These are phyloP conservation scores for Boletus tylopilopsis DNA, from an alignment of 768 basidiomycete genomes.

Conservation along the genomic window DNA sequence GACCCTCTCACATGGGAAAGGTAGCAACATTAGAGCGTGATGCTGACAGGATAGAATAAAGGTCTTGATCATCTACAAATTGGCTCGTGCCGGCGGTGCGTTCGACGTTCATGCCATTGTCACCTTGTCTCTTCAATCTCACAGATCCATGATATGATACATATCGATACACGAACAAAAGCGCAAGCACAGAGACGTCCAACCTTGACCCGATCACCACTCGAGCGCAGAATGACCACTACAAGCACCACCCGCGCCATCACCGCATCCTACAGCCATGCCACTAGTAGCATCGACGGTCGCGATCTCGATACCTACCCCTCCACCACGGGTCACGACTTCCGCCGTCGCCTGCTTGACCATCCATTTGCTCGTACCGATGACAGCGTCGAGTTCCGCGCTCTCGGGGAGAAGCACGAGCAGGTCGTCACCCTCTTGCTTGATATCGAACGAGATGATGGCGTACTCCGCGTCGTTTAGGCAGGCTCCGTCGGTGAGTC, in stretches of 20 bases:
- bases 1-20: too few species aligned
- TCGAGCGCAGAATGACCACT: constrained; percentile 1
- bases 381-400: constrained; percentile 52
- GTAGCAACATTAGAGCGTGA: too few species aligned
- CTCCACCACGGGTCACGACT: constrained; percentile 26
- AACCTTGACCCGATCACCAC: not conserved
- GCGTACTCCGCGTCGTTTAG: constrained; percentile 56
- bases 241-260: not conserved
- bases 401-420: constrained; percentile 49
- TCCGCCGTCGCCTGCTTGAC: constrained; percentile 49
- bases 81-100: too few species aligned
- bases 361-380: constrained; percentile 66
- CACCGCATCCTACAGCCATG: not conserved
- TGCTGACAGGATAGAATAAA: too few species aligned
- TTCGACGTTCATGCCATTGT: too few species aligned
- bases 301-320: constrained; percentile 36
- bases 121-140: too few species aligned
- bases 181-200: too few species aligned
- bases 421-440: constrained; percentile 41
- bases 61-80: too few species aligned
- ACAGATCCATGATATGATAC: not conserved
- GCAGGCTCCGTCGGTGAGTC: constrained; percentile 52
- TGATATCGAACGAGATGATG: constrained; percentile 59
- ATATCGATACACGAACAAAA: not conserved
- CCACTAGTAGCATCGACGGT: constrained; percentile 3